phyloP scores from a whole-genome alignment of 805 yeast species.

The Metschnikowia lunata region DNA sequence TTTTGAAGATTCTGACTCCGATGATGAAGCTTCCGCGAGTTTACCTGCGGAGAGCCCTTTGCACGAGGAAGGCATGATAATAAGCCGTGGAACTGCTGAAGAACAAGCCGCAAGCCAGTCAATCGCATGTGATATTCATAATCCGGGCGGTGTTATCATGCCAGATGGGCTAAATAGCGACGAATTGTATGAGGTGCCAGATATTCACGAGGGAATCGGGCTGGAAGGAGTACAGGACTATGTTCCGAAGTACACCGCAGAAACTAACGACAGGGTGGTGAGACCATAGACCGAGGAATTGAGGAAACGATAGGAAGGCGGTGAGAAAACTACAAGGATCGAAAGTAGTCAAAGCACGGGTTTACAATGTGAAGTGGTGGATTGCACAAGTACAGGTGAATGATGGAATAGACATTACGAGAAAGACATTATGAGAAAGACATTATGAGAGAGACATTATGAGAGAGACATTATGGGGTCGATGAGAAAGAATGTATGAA shows the following conservation, averaged over 20 bases:
- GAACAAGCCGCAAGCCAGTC: not conserved
- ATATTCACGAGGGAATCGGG: slow-evolving; percentile 15
- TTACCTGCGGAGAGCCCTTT: not conserved
- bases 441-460: too few relatives aligned
- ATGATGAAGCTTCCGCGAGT: not conserved
- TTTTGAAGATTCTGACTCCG: slow-evolving; percentile 20
- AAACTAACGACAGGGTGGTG: slow-evolving; percentile 25
- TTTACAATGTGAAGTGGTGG: too few relatives aligned
- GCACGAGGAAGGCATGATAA: not conserved
- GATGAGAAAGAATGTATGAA: too few relatives aligned
- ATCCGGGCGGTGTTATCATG: not conserved
- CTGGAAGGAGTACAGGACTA: slow-evolving; percentile 24
- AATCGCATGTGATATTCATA: not conserved
- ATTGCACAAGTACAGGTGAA: too few relatives aligned
- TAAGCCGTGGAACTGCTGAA: too few relatives aligned
- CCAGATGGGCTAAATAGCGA: slow-evolving; percentile 8
- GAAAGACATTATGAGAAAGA: too few relatives aligned
- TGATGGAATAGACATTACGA: too few relatives aligned
- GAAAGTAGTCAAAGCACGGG: too few relatives aligned
- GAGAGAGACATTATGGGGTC: too few relatives aligned
- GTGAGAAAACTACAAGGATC: too few relatives aligned
- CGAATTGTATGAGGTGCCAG: slow-evolving; percentile 16
- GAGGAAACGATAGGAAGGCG: too few relatives aligned
- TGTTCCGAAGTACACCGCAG: slow-evolving; percentile 33
- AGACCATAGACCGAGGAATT: too few relatives aligned